Conservation (phyloP, 1,284 basidiomycete species). For the Fomes fomentarius region DNA sequence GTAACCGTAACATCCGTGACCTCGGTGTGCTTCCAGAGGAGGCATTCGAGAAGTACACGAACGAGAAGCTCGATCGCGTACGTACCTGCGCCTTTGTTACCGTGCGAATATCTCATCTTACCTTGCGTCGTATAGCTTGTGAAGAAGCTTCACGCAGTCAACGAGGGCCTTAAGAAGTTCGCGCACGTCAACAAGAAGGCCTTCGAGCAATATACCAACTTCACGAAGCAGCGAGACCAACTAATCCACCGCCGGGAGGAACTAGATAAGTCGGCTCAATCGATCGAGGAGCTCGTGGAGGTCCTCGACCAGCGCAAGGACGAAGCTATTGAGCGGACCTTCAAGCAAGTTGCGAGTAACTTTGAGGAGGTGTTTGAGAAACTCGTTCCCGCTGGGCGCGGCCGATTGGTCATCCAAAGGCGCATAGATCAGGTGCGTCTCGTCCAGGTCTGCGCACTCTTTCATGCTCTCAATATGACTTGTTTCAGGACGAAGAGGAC, state of each 20-base stretch:
- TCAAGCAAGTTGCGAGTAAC: slow-evolving; percentile 96
- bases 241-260: slow-evolving; percentile 87
- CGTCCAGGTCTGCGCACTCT: not conserved
- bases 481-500: slow-evolving; percentile 65
- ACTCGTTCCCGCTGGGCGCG: slow-evolving; percentile 94
- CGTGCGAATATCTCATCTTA: not conserved
- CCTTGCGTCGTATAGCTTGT: slow-evolving; percentile 63
- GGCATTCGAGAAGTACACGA: slow-evolving; percentile 94
- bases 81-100: slow-evolving; percentile 32
- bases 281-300: slow-evolving; percentile 94
- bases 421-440: slow-evolving; percentile 76
- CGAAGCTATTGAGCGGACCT: slow-evolving; percentile 97
- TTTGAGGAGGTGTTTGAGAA: slow-evolving; percentile 98
- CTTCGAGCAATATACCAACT: slow-evolving; percentile 97
- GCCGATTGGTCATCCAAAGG: slow-evolving; percentile 90
- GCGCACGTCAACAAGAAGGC: slow-evolving; percentile 99
- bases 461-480: not conserved
- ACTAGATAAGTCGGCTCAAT: slow-evolving; percentile 85
- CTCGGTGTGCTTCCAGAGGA: slow-evolving; percentile 97
- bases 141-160: slow-evolving; percentile 88
- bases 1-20: slow-evolving; percentile 93
- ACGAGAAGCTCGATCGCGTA: slow-evolving; percentile 82
- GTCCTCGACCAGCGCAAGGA: slow-evolving; percentile 97
- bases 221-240: slow-evolving; percentile 96
- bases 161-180: slow-evolving; percentile 94